Percentiles rank a stretch among this genome's conserved stretches.
Evolutionary conservation across 2,329 filamentous ascomycete species (phyloP).

Genomic region (Microcera coccophila): DNA sequence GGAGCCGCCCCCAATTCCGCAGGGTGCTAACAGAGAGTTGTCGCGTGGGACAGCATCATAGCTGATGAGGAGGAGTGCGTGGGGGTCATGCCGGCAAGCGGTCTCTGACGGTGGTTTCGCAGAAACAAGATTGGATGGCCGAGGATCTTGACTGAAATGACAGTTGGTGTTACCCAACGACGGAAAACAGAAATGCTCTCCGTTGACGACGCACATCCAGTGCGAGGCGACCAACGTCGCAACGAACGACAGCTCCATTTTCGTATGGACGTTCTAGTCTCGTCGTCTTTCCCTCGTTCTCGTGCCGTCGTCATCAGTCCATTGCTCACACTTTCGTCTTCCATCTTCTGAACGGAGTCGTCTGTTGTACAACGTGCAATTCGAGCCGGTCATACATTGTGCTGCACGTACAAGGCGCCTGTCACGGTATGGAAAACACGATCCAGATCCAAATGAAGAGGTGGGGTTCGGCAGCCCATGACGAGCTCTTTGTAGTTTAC

Average conservation of each 20-base stretch:
- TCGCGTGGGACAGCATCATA: conserved; percentile 18
- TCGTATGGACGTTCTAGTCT: background rate
- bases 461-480: too few relatives aligned
- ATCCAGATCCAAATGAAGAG: background rate
- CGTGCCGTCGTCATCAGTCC: background rate
- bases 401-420: background rate
- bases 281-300: background rate
- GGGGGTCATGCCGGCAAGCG: conserved; percentile 15
- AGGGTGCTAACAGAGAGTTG: conserved; percentile 14
- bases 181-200: conserved; percentile 19
- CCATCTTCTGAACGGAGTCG: background rate
- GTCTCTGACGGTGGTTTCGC: conserved; percentile 13
- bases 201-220: conserved; percentile 13
- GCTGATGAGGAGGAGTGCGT: conserved; percentile 10
- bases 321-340: background rate
- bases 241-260: conserved; percentile 7
- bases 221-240: conserved; percentile 10
- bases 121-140: conserved; percentile 13
- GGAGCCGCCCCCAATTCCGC: conserved; percentile 13
- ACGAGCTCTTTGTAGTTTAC: too few relatives aligned
- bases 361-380: background rate
- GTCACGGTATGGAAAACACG: background rate
- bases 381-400: background rate
- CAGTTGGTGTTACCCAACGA: conserved; percentile 19
- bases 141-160: conserved; percentile 21